Conservation (phyloP, 352 stramenopile genomes). For the Globisporangium polare region DNA sequence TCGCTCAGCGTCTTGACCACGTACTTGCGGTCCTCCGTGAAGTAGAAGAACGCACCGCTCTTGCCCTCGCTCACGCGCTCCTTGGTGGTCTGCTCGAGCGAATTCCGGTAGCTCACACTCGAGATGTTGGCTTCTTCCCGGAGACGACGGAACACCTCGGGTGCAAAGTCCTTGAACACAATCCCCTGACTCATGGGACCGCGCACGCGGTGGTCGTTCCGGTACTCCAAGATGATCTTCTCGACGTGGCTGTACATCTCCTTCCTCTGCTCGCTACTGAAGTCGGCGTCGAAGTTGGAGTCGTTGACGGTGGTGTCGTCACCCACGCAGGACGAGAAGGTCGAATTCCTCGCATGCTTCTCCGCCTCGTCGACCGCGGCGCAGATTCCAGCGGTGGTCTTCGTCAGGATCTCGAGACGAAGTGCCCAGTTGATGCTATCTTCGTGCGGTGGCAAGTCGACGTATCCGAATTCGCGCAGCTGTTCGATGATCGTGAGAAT, state of each 20-base stretch:
- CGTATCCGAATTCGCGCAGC: slow-evolving; percentile 50
- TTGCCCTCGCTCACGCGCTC: slow-evolving; percentile 81
- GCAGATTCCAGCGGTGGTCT: slow-evolving; percentile 85
- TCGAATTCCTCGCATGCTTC: slow-evolving; percentile 38
- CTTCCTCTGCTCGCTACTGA: slow-evolving; percentile 42
- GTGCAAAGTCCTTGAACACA: slow-evolving; percentile 79
- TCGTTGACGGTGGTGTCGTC: background rate
- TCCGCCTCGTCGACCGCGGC: slow-evolving; percentile 66
- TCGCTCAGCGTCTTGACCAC: slow-evolving; percentile 79
- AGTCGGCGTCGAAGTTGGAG: slow-evolving; percentile 22
- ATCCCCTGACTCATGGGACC: slow-evolving; percentile 48
- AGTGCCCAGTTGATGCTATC: slow-evolving; percentile 87
- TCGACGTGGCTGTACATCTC: slow-evolving; percentile 76
- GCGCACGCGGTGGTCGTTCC: slow-evolving; percentile 40
- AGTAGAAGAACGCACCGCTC: slow-evolving; percentile 83
- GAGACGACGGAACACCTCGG: slow-evolving; percentile 72
- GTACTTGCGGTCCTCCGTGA: slow-evolving; percentile 79
- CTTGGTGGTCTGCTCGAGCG: slow-evolving; percentile 69
- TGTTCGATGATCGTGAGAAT: slow-evolving; percentile 75
- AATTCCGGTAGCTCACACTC: slow-evolving; percentile 58
- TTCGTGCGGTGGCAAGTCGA: slow-evolving; percentile 58
- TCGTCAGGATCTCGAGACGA: slow-evolving; percentile 81
- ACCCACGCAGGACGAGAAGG: slow-evolving; percentile 22
- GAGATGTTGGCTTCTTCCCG: slow-evolving; percentile 61
- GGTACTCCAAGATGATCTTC: slow-evolving; percentile 64